Percentiles rank a stretch among this genome's conserved stretches.
Evolutionary conservation across 306 rosid genomes (phyloP).

Genomic region (Cucumis cinereus): DNA sequence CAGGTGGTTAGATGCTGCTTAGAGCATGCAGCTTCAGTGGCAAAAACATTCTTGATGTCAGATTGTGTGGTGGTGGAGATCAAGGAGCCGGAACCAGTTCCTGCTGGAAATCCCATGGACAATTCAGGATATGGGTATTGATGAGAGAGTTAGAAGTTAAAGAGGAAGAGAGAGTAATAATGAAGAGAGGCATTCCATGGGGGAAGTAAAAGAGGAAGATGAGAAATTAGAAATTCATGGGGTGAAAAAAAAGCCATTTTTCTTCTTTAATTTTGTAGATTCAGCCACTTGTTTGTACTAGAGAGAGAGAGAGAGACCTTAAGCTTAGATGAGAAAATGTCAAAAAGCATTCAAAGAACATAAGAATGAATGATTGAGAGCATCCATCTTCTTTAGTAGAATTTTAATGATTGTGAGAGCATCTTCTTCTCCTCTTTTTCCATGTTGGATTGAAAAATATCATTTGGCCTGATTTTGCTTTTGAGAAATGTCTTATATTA

Average conservation of each 20-base stretch:
- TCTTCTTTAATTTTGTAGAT: constrained; percentile 1
- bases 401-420: neutral
- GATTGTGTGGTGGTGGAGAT: constrained; percentile 98
- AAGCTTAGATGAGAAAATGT: neutral
- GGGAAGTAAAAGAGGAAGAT: neutral
- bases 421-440: neutral
- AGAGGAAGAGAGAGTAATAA: neutral
- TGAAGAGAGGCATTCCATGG: neutral
- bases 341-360: neutral
- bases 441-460: neutral
- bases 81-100: constrained; percentile 72
- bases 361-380: neutral
- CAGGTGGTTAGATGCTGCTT: constrained; percentile 99
- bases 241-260: neutral
- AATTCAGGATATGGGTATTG: constrained; percentile 41
- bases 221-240: neutral
- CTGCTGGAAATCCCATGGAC: constrained; percentile 93
- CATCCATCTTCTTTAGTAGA: neutral
- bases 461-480: neutral
- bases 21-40: constrained; percentile 95
- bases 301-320: neutral
- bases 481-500: neutral
- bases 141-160: neutral
- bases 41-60: constrained; percentile 95
- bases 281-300: neutral